Percentiles rank a stretch among this genome's conserved stretches.
Conservation (phyloP, 768 basidiomycete species). For the Hypholoma fasciculare region DNA sequence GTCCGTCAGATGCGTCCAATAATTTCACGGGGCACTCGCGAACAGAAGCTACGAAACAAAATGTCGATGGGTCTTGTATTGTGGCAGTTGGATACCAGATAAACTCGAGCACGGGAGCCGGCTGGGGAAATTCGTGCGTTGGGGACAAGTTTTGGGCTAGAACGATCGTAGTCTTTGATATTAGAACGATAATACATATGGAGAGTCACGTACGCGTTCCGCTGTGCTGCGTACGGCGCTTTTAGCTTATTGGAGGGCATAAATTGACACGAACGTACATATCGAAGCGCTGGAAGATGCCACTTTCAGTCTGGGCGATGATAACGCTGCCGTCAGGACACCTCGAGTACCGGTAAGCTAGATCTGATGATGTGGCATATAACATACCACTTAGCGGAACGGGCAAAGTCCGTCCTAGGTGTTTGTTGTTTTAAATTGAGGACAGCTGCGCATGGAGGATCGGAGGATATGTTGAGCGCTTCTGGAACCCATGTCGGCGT, state of each 20-base stretch:
- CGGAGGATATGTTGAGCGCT: conserved; percentile 17
- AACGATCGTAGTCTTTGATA: neutral
- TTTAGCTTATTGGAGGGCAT: neutral
- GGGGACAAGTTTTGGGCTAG: conserved; percentile 8
- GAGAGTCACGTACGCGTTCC: neutral
- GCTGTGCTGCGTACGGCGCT: neutral
- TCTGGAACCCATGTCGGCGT: neutral
- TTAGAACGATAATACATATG: too few relatives aligned
- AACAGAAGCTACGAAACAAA: conserved; percentile 83
- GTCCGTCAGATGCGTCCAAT: conserved; percentile 74
- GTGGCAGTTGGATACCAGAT: conserved; percentile 86
- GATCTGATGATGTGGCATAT: neutral
- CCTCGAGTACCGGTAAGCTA: conserved; percentile 38
- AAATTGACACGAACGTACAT: conserved; percentile 34
- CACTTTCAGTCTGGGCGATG: conserved; percentile 72
- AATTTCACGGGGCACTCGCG: conserved; percentile 86
- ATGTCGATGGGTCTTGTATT: conserved; percentile 54
- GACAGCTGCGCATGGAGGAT: conserved; percentile 13
- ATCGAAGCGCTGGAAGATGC: conserved; percentile 56
- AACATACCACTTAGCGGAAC: conserved; percentile 18
- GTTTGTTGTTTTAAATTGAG: conserved; percentile 3
- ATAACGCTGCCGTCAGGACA: conserved; percentile 72
- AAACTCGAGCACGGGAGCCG: conserved; percentile 76
- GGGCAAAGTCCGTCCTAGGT: conserved; percentile 11
- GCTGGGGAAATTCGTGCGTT: conserved; percentile 42